A percentile compares a stretch with the other conserved stretches of the same genome.
Evolutionary conservation across 352 stramenopile genomes (phyloP).

Genomic region (Aphanomyces astaci): DNA sequence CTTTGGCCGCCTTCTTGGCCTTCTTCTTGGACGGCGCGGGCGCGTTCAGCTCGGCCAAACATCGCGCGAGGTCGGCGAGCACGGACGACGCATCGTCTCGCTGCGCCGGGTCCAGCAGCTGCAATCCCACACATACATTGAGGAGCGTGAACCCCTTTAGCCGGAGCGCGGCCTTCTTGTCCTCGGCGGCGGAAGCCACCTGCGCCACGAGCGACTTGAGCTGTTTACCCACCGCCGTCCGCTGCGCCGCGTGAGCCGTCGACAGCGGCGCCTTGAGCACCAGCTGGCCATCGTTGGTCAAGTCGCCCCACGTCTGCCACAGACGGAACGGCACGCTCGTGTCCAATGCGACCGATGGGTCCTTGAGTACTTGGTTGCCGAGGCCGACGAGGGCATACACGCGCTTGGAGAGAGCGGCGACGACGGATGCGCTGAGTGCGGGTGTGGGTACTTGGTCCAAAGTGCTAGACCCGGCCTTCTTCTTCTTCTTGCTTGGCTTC

Average conservation of each 20-base stretch:
- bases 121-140: constrained; percentile 63
- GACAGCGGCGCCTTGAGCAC: constrained; percentile 37
- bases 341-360: constrained; percentile 22
- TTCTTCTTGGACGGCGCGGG: constrained; percentile 32
- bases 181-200: constrained; percentile 22
- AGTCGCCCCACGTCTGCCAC: constrained; percentile 33
- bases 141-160: constrained; percentile 65
- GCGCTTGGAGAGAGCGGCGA: constrained; percentile 45
- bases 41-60: constrained; percentile 46
- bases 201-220: neutral
- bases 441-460: constrained; percentile 36
- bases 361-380: constrained; percentile 34
- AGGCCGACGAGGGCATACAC: constrained; percentile 55
- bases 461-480: constrained; percentile 31
- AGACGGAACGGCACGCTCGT: constrained; percentile 43
- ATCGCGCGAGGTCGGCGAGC: constrained; percentile 59
- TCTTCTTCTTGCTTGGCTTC: constrained; percentile 50
- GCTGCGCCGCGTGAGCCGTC: constrained; percentile 29
- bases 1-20: constrained; percentile 15
- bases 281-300: constrained; percentile 27
- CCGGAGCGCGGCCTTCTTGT: constrained; percentile 27
- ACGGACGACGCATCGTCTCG: constrained; percentile 49
- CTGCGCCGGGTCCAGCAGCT: constrained; percentile 60
- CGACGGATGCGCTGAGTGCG: constrained; percentile 41
- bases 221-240: constrained; percentile 30